Evolutionary conservation across 2,329 filamentous ascomycete species (phyloP).

Genomic region (Tothia fuscella): DNA sequence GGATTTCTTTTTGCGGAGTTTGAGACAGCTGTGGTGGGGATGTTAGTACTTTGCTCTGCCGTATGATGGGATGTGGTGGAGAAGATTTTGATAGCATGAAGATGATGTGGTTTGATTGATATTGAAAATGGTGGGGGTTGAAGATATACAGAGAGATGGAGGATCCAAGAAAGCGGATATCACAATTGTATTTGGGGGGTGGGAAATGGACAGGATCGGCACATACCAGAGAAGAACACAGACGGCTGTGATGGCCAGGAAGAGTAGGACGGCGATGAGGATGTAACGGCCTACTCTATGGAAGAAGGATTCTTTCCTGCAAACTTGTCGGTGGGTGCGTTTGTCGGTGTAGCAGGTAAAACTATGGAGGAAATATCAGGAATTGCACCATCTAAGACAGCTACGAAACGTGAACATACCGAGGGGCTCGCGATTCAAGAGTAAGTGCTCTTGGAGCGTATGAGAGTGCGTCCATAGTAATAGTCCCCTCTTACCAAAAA

Average conservation of each 20-base stretch:
- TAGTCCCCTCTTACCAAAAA: no score
- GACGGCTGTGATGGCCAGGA: background rate
- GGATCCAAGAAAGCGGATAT: background rate
- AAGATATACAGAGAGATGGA: background rate
- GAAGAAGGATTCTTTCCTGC: slow-evolving; percentile 2
- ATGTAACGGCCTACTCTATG: slow-evolving; percentile 8
- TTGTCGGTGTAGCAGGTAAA: slow-evolving; percentile 2
- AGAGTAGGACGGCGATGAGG: slow-evolving; percentile 7
- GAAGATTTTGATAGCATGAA: background rate
- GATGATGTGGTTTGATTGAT: background rate
- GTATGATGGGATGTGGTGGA: background rate
- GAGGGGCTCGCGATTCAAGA: no score
- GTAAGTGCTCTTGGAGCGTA: no score
- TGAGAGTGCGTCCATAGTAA: no score
- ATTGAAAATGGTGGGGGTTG: background rate
- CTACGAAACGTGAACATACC: no score
- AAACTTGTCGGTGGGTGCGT: background rate
- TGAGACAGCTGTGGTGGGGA: background rate
- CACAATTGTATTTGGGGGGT: no score
- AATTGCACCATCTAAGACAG: no score
- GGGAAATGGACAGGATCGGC: background rate
- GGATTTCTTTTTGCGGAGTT: slow-evolving; percentile 7
- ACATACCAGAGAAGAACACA: slow-evolving; percentile 1
- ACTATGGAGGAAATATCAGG: no score
- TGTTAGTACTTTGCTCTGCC: background rate